Evolutionary conservation across 257 asterid species (phyloP).

Genomic region (Cynanchum wilfordii): DNA sequence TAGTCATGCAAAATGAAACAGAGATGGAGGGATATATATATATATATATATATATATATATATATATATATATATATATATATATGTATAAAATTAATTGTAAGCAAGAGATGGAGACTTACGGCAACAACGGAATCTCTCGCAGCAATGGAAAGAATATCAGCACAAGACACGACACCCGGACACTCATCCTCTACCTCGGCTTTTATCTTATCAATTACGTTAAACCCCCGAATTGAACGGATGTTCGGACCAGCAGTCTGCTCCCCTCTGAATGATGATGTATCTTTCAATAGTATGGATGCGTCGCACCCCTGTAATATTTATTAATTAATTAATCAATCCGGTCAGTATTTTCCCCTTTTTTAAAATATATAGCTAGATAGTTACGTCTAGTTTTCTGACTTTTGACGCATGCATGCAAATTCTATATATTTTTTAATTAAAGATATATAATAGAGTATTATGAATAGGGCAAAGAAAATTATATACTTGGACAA

Average conservation of each 20-base stretch:
- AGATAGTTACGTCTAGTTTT: not conserved
- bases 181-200: conserved; percentile 40
- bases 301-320: conserved; percentile 62
- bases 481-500: conserved; percentile 20
- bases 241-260: conserved; percentile 38
- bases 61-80: not conserved
- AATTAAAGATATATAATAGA: too few relatives aligned
- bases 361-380: too few relatives aligned
- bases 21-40: too few relatives aligned
- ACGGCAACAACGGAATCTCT: conserved; percentile 44
- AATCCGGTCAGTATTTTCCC: too few relatives aligned
- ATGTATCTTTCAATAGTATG: conserved; percentile 41
- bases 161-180: conserved; percentile 55
- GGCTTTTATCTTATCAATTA: conserved; percentile 39
- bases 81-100: too few relatives aligned
- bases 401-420: not conserved
- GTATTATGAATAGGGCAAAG: not conserved
- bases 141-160: conserved; percentile 54
- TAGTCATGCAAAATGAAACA: too few relatives aligned
- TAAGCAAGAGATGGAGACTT: not conserved
- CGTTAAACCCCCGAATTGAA: conserved; percentile 42
- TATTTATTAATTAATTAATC: too few relatives aligned
- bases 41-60: not conserved
- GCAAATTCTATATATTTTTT: not conserved
- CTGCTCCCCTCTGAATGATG: conserved; percentile 42